Conservation (phyloP, 306 rosid genomes). For the Prunus persica region Prunus_persica_NCBIv2 NC_034014.1:6214501-6215000, state of each 20-base stretch:
- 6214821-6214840: slow-evolving; percentile 84
- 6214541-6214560: slow-evolving; percentile 74
- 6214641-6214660: neutral
- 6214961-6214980: neutral
- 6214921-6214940: neutral
- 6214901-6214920: neutral
- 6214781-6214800: slow-evolving; percentile 76
- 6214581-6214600: slow-evolving; percentile 24
- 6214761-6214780: slow-evolving; percentile 39
- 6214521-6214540: slow-evolving; percentile 93
- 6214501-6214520: slow-evolving; percentile 19
- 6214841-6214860: slow-evolving; percentile 84
- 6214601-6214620: slow-evolving; percentile 1
- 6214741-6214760: neutral
- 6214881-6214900: neutral
- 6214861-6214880: slow-evolving; percentile 41
- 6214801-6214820: slow-evolving; percentile 72
- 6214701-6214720: neutral
- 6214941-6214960: neutral
- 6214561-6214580: slow-evolving; percentile 85
- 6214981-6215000: slow-evolving; percentile 1
- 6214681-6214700: neutral
- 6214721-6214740: neutral
- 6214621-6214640: neutral
- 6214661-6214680: neutral